These are phyloP conservation scores for Astrocystis sublimbata DNA, from an alignment of 495 filamentous ascomycete species.

Conservation along the genomic window DNA sequence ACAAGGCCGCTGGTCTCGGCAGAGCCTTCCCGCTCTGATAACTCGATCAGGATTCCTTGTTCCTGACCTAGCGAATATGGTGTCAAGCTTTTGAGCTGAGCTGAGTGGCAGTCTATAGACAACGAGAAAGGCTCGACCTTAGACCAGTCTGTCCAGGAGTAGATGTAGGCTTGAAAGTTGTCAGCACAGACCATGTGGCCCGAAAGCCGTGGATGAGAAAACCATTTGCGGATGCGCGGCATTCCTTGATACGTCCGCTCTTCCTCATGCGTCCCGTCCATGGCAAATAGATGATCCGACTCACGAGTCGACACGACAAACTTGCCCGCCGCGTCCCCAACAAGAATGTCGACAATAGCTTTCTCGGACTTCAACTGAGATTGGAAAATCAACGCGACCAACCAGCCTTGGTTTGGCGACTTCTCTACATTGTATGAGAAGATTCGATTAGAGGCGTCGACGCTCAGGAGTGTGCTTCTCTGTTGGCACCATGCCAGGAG, in stretches of 20 bases:
- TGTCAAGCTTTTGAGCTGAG: constrained; percentile 23
- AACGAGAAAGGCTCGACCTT: constrained; percentile 23
- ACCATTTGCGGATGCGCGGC: background rate
- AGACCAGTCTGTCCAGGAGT: constrained; percentile 30
- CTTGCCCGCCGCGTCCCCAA: background rate
- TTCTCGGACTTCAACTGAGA: background rate
- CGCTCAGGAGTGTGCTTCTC: background rate
- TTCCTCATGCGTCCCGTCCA: background rate
- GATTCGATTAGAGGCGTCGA: background rate
- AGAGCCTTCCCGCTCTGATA: constrained; percentile 29
- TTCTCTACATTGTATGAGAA: background rate
- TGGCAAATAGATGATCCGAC: background rate
- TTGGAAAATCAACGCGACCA: background rate
- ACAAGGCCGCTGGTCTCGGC: background rate
- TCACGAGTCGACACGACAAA: background rate
- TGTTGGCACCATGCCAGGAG: background rate
- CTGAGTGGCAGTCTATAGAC: constrained; percentile 12
- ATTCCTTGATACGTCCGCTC: background rate
- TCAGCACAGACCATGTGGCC: constrained; percentile 28
- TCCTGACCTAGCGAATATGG: constrained; percentile 16
- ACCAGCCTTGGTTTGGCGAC: background rate
- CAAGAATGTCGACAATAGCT: background rate
- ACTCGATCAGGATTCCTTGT: constrained; percentile 23
- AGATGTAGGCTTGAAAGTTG: constrained; percentile 22
- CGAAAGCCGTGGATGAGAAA: background rate